These are phyloP conservation scores for Dispira simplex DNA, from an alignment of 192 early-diverging fungal genomes.

Conservation along the genomic window DNA sequence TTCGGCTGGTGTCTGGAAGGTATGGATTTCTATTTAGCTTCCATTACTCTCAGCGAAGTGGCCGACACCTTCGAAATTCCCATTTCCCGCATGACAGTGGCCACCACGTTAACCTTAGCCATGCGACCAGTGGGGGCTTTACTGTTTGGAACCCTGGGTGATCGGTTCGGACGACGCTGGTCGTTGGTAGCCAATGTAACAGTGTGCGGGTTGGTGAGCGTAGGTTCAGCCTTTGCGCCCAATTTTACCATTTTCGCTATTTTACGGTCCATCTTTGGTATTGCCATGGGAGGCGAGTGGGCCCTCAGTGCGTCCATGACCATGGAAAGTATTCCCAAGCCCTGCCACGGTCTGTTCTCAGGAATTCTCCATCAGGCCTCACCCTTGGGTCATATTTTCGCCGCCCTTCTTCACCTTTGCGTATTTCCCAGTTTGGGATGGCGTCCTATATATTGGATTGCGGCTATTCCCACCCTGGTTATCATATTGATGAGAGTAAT, in stretches of 20 bases:
- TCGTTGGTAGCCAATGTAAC: constrained; percentile 51
- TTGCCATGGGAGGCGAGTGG: constrained; percentile 61
- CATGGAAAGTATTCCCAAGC: constrained; percentile 49
- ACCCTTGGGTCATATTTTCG: constrained; percentile 48
- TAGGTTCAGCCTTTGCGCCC: constrained; percentile 44
- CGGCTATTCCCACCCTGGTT: constrained; percentile 36
- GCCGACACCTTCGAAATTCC: constrained; percentile 35
- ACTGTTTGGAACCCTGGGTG: constrained; percentile 50
- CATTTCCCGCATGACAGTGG: constrained; percentile 37
- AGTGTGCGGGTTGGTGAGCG: constrained; percentile 41
- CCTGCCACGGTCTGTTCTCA: constrained; percentile 54
- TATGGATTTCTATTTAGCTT: constrained; percentile 52
- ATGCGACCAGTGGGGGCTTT: constrained; percentile 55
- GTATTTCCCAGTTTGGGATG: constrained; percentile 38
- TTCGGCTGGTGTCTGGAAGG: constrained; percentile 62
- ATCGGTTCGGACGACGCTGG: constrained; percentile 46
- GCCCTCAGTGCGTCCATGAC: constrained; percentile 55
- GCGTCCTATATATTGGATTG: constrained; percentile 57
- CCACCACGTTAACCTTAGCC: constrained; percentile 52
- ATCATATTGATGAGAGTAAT: constrained; percentile 40
- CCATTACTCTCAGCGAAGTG: constrained; percentile 35
- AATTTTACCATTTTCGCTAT: constrained; percentile 44
- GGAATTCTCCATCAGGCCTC: constrained; percentile 64
- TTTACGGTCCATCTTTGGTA: constrained; percentile 42
- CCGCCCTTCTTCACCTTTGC: constrained; percentile 38